These are phyloP conservation scores for Cladosporium halotolerans DNA, from an alignment of 2,329 filamentous ascomycete species.

Conservation along the genomic window DNA sequence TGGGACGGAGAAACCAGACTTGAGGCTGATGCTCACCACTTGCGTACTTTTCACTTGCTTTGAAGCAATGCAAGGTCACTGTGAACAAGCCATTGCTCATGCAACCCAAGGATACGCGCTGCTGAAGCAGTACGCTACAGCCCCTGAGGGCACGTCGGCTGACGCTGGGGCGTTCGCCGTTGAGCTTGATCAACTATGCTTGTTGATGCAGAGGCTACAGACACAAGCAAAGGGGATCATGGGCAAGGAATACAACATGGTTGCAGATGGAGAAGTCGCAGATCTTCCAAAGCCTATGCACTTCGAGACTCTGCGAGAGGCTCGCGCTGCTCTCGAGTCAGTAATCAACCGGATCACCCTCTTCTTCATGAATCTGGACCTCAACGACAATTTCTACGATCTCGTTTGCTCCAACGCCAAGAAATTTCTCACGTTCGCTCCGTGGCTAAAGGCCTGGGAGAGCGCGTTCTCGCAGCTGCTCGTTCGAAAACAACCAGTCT, in stretches of 20 bases:
- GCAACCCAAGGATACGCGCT: constrained; percentile 21
- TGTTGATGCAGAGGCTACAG: constrained; percentile 20
- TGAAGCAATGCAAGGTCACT: constrained; percentile 22
- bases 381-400: constrained; percentile 22
- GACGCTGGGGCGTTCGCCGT: constrained; percentile 18
- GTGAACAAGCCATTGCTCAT: constrained; percentile 22
- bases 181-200: constrained; percentile 18
- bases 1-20: constrained; percentile 12
- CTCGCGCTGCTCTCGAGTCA: constrained; percentile 15
- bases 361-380: constrained; percentile 21
- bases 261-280: neutral
- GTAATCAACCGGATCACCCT: constrained; percentile 18
- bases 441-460: constrained; percentile 21
- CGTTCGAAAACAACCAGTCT: neutral
- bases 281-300: constrained; percentile 7
- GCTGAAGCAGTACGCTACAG: constrained; percentile 18
- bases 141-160: constrained; percentile 15
- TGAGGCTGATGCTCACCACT: constrained; percentile 21
- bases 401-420: constrained; percentile 17
- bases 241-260: constrained; percentile 1
- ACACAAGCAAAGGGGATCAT: constrained; percentile 18
- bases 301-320: constrained; percentile 16
- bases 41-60: constrained; percentile 23
- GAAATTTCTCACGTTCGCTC: constrained; percentile 17
- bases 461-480: constrained; percentile 15